Conservation (phyloP, 2,329 filamentous ascomycete species). For the Sporothrix luriei region DNA sequence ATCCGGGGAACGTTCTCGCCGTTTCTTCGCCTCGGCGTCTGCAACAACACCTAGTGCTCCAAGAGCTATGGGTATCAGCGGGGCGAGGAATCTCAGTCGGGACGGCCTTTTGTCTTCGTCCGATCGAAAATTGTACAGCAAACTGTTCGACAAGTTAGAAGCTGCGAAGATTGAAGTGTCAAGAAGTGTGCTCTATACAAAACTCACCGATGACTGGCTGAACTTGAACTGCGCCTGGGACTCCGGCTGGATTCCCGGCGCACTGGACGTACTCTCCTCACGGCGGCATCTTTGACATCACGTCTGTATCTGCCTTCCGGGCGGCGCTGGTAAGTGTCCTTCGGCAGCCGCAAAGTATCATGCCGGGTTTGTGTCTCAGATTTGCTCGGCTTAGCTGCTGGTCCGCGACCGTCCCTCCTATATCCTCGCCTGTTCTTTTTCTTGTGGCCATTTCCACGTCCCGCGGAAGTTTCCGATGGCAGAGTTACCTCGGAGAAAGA, state of each 20-base stretch:
- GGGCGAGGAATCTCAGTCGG: conserved; percentile 25
- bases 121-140: background rate
- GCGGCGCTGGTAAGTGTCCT: background rate
- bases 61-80: conserved; percentile 28
- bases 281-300: background rate
- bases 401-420: background rate
- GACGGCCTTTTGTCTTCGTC: background rate
- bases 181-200: background rate
- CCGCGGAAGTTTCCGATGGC: conserved; percentile 33
- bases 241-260: conserved; percentile 28
- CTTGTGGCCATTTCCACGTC: background rate
- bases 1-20: background rate
- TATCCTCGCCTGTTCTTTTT: background rate
- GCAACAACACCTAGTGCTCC: conserved; percentile 20
- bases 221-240: conserved; percentile 16
- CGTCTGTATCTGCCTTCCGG: background rate
- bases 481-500: conserved; percentile 13
- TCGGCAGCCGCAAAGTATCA: background rate
- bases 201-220: conserved; percentile 25
- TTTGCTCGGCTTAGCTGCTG: background rate
- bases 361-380: background rate
- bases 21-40: conserved; percentile 8
- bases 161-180: too few relatives aligned
- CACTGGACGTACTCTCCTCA: conserved; percentile 9
- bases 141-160: conserved; percentile 1